These are phyloP conservation scores for Epichloe scottii DNA, from an alignment of 2,329 filamentous ascomycete genomes.

Conservation along the genomic window DNA sequence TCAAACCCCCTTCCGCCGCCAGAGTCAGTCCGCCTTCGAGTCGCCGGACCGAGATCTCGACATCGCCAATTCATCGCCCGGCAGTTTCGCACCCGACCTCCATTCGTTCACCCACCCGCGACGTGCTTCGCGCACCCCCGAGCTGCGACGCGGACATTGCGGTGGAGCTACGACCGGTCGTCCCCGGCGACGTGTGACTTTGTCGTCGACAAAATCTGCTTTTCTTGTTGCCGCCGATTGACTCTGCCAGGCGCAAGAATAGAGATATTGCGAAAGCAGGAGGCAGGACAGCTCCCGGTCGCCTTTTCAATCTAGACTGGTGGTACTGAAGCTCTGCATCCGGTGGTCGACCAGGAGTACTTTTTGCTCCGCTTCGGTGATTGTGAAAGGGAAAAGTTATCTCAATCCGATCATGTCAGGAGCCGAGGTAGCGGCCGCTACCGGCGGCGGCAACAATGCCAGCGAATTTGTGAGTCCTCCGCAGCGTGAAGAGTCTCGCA, in stretches of 20 bases:
- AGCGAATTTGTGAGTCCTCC: constrained; percentile 77
- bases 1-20: neutral
- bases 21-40: neutral
- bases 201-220: neutral
- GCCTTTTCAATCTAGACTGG: neutral
- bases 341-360: neutral
- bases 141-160: constrained; percentile 1
- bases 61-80: neutral
- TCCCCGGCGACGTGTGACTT: neutral
- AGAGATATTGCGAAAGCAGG: neutral
- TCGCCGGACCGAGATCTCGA: neutral
- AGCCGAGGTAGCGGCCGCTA: constrained; percentile 19
- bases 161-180: constrained; percentile 1
- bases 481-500: neutral
- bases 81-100: neutral
- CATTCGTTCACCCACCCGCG: neutral
- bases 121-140: neutral
- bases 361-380: neutral
- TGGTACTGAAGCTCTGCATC: neutral
- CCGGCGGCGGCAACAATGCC: constrained; percentile 57
- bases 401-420: constrained; percentile 18
- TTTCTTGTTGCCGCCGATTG: neutral
- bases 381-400: neutral
- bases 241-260: neutral
- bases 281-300: neutral